Percentiles rank a stretch among this genome's conserved stretches.
Evolutionary conservation across 2,329 filamentous ascomycete genomes (phyloP).

Genomic region (Fusarium nelsonii): DNA sequence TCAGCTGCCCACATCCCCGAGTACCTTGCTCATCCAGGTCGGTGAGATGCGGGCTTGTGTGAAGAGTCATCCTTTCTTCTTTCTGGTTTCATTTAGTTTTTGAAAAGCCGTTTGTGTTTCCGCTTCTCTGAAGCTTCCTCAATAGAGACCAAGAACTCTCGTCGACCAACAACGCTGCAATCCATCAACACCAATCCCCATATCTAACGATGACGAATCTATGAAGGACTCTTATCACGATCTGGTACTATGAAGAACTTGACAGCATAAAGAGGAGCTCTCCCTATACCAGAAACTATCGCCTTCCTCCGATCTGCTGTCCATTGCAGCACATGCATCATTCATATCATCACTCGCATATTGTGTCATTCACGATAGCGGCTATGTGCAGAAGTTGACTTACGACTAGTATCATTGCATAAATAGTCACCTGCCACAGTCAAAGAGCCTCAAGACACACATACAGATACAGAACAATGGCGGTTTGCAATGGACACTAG

Average conservation of each 20-base stretch:
- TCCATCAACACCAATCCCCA: background rate
- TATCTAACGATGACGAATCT: background rate
- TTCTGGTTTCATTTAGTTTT: background rate
- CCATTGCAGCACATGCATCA: constrained; percentile 9
- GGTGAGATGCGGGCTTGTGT: constrained; percentile 8
- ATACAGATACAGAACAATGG: background rate
- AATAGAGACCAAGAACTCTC: background rate
- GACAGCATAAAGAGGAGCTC: background rate
- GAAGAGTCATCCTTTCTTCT: background rate
- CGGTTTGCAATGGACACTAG: background rate
- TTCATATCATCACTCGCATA: constrained; percentile 20
- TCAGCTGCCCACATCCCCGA: constrained; percentile 9
- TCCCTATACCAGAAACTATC: background rate
- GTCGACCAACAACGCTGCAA: background rate
- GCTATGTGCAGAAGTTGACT: constrained; percentile 25
- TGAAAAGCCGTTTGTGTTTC: too few relatives aligned
- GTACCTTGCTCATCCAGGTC: constrained; percentile 19
- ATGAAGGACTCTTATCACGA: too few relatives aligned
- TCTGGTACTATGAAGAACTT: background rate
- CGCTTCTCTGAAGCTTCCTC: background rate
- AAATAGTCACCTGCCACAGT: constrained; percentile 2
- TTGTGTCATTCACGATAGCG: constrained; percentile 30
- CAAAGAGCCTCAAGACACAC: constrained; percentile 23
- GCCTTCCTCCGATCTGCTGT: background rate
- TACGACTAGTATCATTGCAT: constrained; percentile 10